These are phyloP conservation scores for Podospora tetraspora DNA, from an alignment of 495 filamentous ascomycete species.

Conservation along the genomic window DNA sequence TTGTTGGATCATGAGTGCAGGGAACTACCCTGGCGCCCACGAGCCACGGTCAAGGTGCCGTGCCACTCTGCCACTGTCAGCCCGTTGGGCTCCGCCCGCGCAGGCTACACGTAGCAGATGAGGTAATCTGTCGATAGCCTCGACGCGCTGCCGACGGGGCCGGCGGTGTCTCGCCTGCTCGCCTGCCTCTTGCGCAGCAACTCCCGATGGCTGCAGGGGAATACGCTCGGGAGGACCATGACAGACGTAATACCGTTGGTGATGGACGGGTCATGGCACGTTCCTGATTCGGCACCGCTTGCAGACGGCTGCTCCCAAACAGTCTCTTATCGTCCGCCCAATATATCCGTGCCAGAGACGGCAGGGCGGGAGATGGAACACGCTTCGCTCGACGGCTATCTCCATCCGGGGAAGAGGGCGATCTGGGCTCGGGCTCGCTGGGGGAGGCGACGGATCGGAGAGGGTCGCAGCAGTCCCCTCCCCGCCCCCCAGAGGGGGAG, in stretches of 20 bases:
- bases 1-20: neutral
- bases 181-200: neutral
- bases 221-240: neutral
- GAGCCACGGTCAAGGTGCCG: neutral
- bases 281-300: conserved; percentile 8
- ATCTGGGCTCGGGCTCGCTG: neutral
- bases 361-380: neutral
- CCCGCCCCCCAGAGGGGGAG: too few relatives aligned
- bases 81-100: neutral
- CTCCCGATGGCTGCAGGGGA: neutral
- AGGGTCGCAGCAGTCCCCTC: neutral
- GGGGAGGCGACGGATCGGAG: neutral
- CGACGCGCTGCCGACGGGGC: neutral
- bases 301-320: conserved; percentile 1
- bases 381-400: conserved; percentile 19
- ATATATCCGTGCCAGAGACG: conserved; percentile 14
- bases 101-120: neutral
- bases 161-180: neutral
- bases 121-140: neutral
- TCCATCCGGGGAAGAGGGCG: conserved; percentile 14
- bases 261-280: neutral
- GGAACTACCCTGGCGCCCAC: neutral
- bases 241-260: neutral
- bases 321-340: conserved; percentile 9
- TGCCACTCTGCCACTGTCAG: neutral